Base-by-base conservation (phyloP, 1,284 basidiomycete species). In the Ustilago bromivora region DNA sequence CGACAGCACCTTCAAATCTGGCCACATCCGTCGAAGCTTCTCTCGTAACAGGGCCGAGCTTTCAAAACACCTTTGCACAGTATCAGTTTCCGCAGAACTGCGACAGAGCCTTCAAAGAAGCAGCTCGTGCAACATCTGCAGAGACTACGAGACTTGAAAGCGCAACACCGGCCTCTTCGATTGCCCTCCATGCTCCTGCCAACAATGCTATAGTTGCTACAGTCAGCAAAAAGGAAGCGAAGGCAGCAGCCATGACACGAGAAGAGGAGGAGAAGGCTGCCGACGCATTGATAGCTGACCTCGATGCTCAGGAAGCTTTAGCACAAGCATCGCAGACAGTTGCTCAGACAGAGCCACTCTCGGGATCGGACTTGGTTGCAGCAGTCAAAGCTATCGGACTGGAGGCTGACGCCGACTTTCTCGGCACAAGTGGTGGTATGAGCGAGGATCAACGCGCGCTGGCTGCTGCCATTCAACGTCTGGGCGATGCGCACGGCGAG, bases 371-470 rank as follows among this genome's bases (percentile, higher is more conserved):
- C 49, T 59, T 82, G 12, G 76, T 72, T 11, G 77, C 77, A 6
- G 72, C 78, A 3, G 78, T 79, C 23, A 76, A 72, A 46, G 80
- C 79, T 12, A 79, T 80, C 36, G 80, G 79, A 0, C 55, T 82
- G 43, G 77, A 81, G 34, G 69, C 70, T 2, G 64, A 81, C 19
- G 70, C 63, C 12, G 71, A 81, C 43, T 57, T 80, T 28, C 74
- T 82, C 1, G 64, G 62, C 15, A 74, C 74, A 19, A 19, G 43
- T 9, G 43, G 11, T n/a, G 43, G n/a, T 6, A 73, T 67, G 56
- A 73, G 74, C 38, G 68, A 75, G 36, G 66, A 78, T 19, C 79
- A 82, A 35, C 66, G 70, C 32, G 79, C 73, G 12, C 47, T 82
- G 11, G 78, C 79, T 46, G 74, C 71, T 23, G 80, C 79, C 19